These are phyloP conservation scores for Fusarium beomiforme DNA, from an alignment of 2,329 filamentous ascomycete genomes.

Conservation along the genomic window DNA sequence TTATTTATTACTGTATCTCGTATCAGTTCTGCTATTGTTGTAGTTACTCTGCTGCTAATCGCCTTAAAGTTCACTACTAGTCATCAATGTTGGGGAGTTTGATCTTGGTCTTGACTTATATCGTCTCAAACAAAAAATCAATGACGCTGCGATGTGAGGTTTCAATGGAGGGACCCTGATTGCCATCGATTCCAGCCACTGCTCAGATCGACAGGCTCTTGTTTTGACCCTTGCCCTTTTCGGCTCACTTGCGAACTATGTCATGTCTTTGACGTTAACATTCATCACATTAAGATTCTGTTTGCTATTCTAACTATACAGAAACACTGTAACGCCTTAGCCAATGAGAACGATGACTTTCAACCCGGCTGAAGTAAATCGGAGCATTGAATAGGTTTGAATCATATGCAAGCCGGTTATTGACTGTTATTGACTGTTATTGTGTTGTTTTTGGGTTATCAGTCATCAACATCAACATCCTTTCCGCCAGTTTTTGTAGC, in stretches of 20 bases:
- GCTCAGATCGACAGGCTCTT: constrained; percentile 11
- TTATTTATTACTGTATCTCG: neutral
- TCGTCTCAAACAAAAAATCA: constrained; percentile 3
- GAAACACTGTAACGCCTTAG: no score
- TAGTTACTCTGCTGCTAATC: neutral
- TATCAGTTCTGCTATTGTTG: neutral
- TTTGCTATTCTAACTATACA: neutral
- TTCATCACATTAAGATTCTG: neutral
- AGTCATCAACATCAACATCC: no score
- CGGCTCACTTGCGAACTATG: neutral
- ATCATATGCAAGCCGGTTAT: no score
- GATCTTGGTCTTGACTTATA: neutral
- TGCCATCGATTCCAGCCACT: constrained; percentile 1
- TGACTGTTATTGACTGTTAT: no score
- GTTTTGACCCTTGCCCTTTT: constrained; percentile 2
- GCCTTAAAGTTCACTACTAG: no score
- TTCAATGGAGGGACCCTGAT: constrained; percentile 30
- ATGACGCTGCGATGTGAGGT: constrained; percentile 17
- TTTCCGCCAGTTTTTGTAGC: no score
- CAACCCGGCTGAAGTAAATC: neutral
- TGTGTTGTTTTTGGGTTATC: no score
- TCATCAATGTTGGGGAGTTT: no score
- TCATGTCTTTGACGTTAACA: neutral
- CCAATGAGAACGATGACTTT: neutral
- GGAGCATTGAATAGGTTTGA: no score